Conservation (phyloP, 768 basidiomycete genomes). For the Mycena capillaripes region DNA sequence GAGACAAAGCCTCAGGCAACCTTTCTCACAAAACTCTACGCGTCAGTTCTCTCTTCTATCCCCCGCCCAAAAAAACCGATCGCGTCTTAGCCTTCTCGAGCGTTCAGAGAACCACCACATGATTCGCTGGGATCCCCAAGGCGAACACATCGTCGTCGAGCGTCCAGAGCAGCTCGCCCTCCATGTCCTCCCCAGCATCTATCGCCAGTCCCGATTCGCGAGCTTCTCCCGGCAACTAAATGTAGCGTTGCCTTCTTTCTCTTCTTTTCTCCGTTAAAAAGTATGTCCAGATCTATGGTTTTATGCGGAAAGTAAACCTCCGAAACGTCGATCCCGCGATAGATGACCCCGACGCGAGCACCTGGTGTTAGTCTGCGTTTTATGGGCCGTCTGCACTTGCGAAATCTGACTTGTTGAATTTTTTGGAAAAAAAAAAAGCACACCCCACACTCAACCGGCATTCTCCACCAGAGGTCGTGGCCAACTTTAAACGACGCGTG, state of each 20-base stretch:
- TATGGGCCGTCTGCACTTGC: conserved; percentile 24
- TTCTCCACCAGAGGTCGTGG: conserved; percentile 90
- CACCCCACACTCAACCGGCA: conserved; percentile 93
- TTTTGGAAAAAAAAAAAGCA: conserved; percentile 64
- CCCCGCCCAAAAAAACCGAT: conserved; percentile 28
- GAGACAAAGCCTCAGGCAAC: conserved; percentile 91
- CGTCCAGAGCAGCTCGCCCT: conserved; percentile 93
- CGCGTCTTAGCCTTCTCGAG: conserved; percentile 78
- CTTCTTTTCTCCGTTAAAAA: conserved; percentile 41
- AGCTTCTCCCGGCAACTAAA: conserved; percentile 98
- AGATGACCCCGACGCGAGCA: conserved; percentile 95
- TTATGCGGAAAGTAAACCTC: conserved; percentile 98
- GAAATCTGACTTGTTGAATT: conserved; percentile 35
- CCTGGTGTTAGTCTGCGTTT: conserved; percentile 84
- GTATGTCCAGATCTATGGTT: conserved; percentile 89
- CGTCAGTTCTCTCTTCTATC: conserved; percentile 66
- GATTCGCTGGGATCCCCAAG: conserved; percentile 96
- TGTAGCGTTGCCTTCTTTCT: conserved; percentile 65
- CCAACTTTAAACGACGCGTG: conserved; percentile 95
- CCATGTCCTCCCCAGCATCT: conserved; percentile 93
- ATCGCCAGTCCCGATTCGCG: conserved; percentile 96
- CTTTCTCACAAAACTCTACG: conserved; percentile 97
- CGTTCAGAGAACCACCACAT: conserved; percentile 95
- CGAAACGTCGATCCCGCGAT: conserved; percentile 96
- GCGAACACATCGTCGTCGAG: conserved; percentile 96